Conservation (phyloP, 495 filamentous ascomycete genomes). For the Rusavskia elegans region DNA sequence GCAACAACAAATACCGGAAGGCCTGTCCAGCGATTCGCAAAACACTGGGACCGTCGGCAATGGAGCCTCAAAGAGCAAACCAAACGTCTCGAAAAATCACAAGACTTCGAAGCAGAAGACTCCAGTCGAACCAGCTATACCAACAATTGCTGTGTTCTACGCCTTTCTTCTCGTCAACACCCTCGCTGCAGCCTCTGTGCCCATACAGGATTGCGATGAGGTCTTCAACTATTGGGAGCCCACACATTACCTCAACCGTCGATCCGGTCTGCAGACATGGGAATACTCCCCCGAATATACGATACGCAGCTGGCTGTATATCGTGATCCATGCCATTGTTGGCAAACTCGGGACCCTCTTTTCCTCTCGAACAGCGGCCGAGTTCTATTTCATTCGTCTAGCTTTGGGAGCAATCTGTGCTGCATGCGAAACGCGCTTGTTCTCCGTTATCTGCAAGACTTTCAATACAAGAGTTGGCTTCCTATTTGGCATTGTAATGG, state of each 20-base stretch:
- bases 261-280: constrained; percentile 94
- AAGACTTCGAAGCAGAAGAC: neutral
- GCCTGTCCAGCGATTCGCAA: too few species aligned
- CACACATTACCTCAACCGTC: constrained; percentile 82
- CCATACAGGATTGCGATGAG: constrained; percentile 97
- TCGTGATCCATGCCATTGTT: constrained; percentile 64
- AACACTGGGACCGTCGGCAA: too few species aligned
- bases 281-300: constrained; percentile 94
- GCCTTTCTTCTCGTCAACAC: constrained; percentile 56
- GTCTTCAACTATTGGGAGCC: constrained; percentile 99
- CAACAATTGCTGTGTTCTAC: constrained; percentile 44
- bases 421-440: constrained; percentile 65
- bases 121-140: neutral
- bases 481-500: constrained; percentile 60
- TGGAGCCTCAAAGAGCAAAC: neutral
- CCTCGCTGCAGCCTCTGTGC: constrained; percentile 65
- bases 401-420: constrained; percentile 62
- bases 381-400: constrained; percentile 78
- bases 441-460: constrained; percentile 52
- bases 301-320: constrained; percentile 91
- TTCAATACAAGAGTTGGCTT: constrained; percentile 68
- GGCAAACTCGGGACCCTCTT: constrained; percentile 48
- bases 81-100: neutral
- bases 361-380: constrained; percentile 39
- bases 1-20: neutral